Base-by-base conservation (phyloP, 305 asterid genomes). In the Fraxinus latifolia region DNA sequence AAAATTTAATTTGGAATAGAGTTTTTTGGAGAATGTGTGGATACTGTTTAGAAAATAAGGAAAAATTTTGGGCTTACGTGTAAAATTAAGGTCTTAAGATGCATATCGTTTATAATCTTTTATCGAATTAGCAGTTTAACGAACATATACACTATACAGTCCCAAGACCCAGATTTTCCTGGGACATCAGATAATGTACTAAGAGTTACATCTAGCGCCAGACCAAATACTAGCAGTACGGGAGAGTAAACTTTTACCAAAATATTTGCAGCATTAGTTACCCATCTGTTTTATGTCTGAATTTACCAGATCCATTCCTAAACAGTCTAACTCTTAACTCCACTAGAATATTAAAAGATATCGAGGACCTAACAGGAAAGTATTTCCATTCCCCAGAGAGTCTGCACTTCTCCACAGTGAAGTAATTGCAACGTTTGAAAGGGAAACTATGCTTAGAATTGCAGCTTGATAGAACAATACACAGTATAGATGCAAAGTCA, bases 401-500 rank as follows among this genome's bases (percentile, higher is more conserved):
- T 15, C 19, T 14, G 42, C 34, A 77, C 47, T 74, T 37, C 55
- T 12, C 31, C 19, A 21, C 36, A 72, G 47, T 39, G 74, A 17
- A 80, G 83, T 70, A 34, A 65, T 67, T 42, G 36, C 79, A 23
- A 27, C 31, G 75, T 31, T 12, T 33, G 39, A 72, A 23, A 36
- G 62, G 80, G 55, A 32, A 76, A 55, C 76, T 39, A 50, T 12
- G 65, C 25, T 78, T 6, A 4, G 11, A 71, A 14, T 27, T 79
- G 47, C 80, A 85, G 62, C 84, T 53, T 31, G 50, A 74, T 72
- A 4, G 42, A 78, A 81, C 79, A 83, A 58, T 70, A 76, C 34
- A 23, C 47, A 84, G 55, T 21, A 5, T 62, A 8, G 27, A 50
- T 17, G 77, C 39, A 65, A 77, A 34, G 67, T 31, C 55, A 80